Evolutionary conservation across 805 yeast species (phyloP), one percentile per base, ranked within the genome.

Genomic region (Komagataella phaffii): DNA sequence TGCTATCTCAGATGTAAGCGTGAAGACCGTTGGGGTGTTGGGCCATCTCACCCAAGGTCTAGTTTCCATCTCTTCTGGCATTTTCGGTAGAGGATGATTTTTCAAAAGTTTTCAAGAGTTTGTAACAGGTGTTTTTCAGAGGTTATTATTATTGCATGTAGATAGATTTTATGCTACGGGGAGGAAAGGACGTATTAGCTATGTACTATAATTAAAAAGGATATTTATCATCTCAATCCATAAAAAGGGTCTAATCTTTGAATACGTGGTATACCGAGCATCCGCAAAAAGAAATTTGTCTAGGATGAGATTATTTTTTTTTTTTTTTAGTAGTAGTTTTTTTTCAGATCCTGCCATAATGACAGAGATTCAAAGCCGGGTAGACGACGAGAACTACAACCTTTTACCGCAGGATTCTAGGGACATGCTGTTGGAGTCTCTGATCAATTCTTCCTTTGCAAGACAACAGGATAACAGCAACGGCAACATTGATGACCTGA

Each of bases 1-100:
- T 18, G 59, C 62, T n/a, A 49, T 64, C 36, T 53, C 53, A 7
- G 66, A 60, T 46, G 63, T 64, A 17, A 56, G 60, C 49, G 56
- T 53, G 24, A 60, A 52, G 10, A 30, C 40, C 10, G 40, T 30
- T 3, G 40, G 40, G 4, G 40, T 30, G 12, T 14, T 30, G 14
- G 40, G 40, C 2, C 14, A 10, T 30, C 14, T 30, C 40, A 30
- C 14, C 40, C 40, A 30, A 30, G 12, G 14, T 30, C 10, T 30
- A 14, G 40, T 10, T 30, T 10, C 40, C n/a, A 30, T 30, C 6
- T 10, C 14, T 14, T 30, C 40, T 10, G 40, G 40, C 14, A 10
- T 30, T 10, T 30, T 30, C 5, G 40, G 40, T 30, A 30, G 40
- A 30, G 40, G 40, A 8, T 30, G 40, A 30, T 30, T 14, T 10